Evolutionary conservation across 1,284 basidiomycete species (phyloP).

Genomic region (Leccinum pallidistipes): DNA sequence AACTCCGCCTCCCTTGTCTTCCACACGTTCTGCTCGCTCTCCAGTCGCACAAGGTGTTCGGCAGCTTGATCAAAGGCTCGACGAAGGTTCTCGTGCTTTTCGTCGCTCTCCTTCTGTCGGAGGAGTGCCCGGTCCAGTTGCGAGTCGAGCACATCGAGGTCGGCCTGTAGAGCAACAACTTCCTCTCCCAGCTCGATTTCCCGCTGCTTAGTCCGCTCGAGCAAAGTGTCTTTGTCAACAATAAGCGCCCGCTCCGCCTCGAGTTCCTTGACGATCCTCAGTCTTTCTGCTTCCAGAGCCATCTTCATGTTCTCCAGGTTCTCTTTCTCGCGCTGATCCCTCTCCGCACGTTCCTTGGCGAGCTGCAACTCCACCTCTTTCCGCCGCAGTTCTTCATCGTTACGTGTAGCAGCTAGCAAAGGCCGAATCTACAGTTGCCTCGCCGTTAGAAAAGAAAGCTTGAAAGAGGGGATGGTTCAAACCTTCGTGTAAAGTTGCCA

Average conservation of each 20-base stretch:
- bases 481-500: slow-evolving; percentile 97
- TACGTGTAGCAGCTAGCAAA: slow-evolving; percentile 87
- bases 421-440: slow-evolving; percentile 72
- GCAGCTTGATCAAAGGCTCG: slow-evolving; percentile 81
- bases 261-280: slow-evolving; percentile 78
- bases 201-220: slow-evolving; percentile 83
- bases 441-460: slow-evolving; percentile 1
- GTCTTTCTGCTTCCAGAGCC: slow-evolving; percentile 79
- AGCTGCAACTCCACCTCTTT: slow-evolving; percentile 87
- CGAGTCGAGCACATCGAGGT: slow-evolving; percentile 83
- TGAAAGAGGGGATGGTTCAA: slow-evolving; percentile 6
- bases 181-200: slow-evolving; percentile 89
- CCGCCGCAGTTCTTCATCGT: slow-evolving; percentile 88
- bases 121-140: slow-evolving; percentile 83
- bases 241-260: slow-evolving; percentile 80
- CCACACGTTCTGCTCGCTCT: slow-evolving; percentile 76
- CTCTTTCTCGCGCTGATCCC: slow-evolving; percentile 80
- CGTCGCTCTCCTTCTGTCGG: slow-evolving; percentile 75
- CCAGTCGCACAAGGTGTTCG: slow-evolving; percentile 78
- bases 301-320: slow-evolving; percentile 78
- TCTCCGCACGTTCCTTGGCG: slow-evolving; percentile 82
- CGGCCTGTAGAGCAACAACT: slow-evolving; percentile 74
- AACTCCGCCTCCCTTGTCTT: slow-evolving; percentile 59
- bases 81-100: slow-evolving; percentile 71
- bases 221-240: slow-evolving; percentile 83